Conservation (phyloP, 306 rosid genomes). For the Pterocarpus santalinus region DNA sequence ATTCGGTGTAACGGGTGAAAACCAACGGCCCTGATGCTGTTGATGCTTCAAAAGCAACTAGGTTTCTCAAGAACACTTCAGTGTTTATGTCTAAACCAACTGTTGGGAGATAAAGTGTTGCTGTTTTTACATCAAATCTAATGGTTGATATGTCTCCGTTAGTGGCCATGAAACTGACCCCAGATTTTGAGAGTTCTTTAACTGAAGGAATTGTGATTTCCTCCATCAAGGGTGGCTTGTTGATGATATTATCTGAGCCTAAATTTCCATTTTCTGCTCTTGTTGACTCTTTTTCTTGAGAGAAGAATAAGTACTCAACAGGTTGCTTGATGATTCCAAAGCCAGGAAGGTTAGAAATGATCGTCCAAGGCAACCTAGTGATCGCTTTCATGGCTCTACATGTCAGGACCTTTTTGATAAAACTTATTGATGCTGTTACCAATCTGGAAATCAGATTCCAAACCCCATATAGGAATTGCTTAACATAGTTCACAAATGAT, state of each 20-base stretch:
- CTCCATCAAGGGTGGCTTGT: constrained; percentile 67
- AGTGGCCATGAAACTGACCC: constrained; percentile 61
- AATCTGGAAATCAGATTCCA: constrained; percentile 66
- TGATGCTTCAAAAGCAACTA: constrained; percentile 88
- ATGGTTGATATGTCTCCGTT: constrained; percentile 64
- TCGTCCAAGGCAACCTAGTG: constrained; percentile 70
- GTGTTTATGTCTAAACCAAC: constrained; percentile 64
- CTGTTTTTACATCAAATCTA: constrained; percentile 59
- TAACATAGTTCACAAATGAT: constrained; percentile 22
- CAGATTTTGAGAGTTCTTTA: constrained; percentile 63
- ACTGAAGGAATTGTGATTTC: constrained; percentile 86
- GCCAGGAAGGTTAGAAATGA: constrained; percentile 62
- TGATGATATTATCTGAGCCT: constrained; percentile 21
- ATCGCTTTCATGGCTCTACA: constrained; percentile 65
- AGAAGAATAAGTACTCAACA: constrained; percentile 48
- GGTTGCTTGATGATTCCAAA: constrained; percentile 53
- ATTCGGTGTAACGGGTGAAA: constrained; percentile 77
- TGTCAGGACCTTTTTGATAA: constrained; percentile 53
- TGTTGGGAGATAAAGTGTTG: constrained; percentile 68
- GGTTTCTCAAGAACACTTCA: constrained; percentile 69
- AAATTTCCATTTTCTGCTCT: constrained; percentile 49
- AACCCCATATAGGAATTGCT: constrained; percentile 37
- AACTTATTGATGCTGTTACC: constrained; percentile 43
- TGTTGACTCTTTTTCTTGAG: constrained; percentile 37
- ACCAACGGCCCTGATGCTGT: constrained; percentile 69